A percentile compares a stretch with the other conserved stretches of the same genome.
Conservation (phyloP, 768 basidiomycete genomes). For the Trametes coccinea region DNA sequence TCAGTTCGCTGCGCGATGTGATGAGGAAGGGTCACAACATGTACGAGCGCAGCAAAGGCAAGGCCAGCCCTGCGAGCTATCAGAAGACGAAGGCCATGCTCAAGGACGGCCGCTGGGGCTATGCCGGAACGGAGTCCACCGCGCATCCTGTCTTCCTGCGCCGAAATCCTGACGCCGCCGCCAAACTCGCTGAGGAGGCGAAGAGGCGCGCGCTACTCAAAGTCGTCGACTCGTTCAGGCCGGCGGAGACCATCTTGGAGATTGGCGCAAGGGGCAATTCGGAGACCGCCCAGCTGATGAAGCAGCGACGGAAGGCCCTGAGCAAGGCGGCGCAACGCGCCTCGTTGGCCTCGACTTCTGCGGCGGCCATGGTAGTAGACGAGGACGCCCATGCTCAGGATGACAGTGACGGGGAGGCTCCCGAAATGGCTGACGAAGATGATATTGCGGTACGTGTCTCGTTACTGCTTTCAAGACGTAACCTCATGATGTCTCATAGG, state of each 20-base stretch:
- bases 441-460: conserved; percentile 63
- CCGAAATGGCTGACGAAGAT: conserved; percentile 78
- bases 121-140: conserved; percentile 62
- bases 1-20: conserved; percentile 71
- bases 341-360: conserved; percentile 35
- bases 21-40: conserved; percentile 88
- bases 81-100: conserved; percentile 86
- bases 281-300: conserved; percentile 76
- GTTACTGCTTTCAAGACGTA: neutral
- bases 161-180: conserved; percentile 30
- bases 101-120: conserved; percentile 66
- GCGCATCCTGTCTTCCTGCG: conserved; percentile 71
- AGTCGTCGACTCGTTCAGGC: conserved; percentile 79
- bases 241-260: conserved; percentile 90
- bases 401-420: conserved; percentile 29
- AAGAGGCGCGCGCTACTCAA: conserved; percentile 67
- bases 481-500: conserved; percentile 41
- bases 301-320: conserved; percentile 78
- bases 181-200: conserved; percentile 47
- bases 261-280: conserved; percentile 71
- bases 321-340: conserved; percentile 59
- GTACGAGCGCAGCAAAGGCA: conserved; percentile 93
- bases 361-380: conserved; percentile 35
- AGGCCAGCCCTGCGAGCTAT: conserved; percentile 84
- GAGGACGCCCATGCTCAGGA: conserved; percentile 36